Base-by-base conservation (phyloP, 2,329 filamentous ascomycete species). In the Beauveria medogensis region DNA sequence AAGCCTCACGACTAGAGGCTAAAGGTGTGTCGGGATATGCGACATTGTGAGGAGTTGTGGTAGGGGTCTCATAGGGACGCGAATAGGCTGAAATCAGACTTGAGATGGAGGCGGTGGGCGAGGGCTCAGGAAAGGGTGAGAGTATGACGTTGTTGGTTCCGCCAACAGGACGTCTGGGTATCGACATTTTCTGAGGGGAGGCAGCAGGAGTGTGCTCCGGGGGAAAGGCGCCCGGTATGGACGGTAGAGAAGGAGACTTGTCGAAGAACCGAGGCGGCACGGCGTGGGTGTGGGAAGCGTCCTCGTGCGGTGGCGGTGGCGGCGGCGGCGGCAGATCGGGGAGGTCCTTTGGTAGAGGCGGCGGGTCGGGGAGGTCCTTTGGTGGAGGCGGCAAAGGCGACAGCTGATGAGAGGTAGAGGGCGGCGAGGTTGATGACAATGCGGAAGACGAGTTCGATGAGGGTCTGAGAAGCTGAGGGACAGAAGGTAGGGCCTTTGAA, bases 11-110 rank as follows among this genome's bases (percentile, higher is more conserved):
- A 60, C 64, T 47, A 53, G 64, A 52, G 16, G 41, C 67, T 34
- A 69, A 68, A 30, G 68, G 69, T 20, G 72, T 71, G 55, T 71
- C 74, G 48, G 71, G 69, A 63, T 73, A 74, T 50, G 73, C 75
- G 50, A 71, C 76, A 59, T 76, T 74, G 20, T 28, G 40, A 34
- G 77, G 78, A 3, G 75, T 76, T 61, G 70, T 72, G 37, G 75
- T 71, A 44, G 75, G 70, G 4, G 75, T 78, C 55, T 78, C 78
- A 48, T 75, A 76, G 7, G 77, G 77, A 51, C 74, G 72, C 55
- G 79, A 79, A 67, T 85, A 85, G 22, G 82, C 81, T 12, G 80
- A 83, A 41, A 85, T 66, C 12, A 85, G 71, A 67, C 81, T 84
- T 16, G 77, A 81, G 56, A 84, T 71, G 10, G 82, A 84, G 26